Conservation (phyloP, 139 green algal genomes). For the Diplosphaera chodatii region DNA sequence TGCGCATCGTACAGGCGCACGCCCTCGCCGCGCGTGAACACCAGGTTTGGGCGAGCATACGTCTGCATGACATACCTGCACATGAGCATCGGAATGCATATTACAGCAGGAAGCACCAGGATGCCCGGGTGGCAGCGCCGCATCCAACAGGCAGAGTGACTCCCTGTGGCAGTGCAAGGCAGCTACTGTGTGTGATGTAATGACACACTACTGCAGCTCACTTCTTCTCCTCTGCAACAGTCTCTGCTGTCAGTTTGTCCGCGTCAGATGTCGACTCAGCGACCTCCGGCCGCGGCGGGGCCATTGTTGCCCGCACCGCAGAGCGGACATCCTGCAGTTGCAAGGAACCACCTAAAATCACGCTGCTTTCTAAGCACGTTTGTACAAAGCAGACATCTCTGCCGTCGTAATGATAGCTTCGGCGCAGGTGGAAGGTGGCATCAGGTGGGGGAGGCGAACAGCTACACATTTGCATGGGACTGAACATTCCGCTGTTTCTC, state of each 20-base stretch:
- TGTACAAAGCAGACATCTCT: no score
- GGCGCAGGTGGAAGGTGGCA: no score
- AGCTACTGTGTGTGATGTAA: background rate
- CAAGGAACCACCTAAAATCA: no score
- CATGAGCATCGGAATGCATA: background rate
- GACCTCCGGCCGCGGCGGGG: background rate
- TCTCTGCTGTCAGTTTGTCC: constrained; percentile 15
- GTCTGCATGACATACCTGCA: constrained; percentile 79
- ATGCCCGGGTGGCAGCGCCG: no score
- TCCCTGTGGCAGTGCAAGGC: no score
- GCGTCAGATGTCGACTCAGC: background rate
- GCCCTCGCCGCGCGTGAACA: constrained; percentile 77
- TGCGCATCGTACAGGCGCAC: constrained; percentile 72
- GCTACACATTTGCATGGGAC: no score
- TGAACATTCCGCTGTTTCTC: no score
- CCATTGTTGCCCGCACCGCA: background rate
- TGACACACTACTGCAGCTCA: constrained; percentile 4
- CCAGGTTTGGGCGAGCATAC: constrained; percentile 71
- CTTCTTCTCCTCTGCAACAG: constrained; percentile 26
- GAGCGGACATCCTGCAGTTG: background rate
- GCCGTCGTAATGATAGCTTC: no score
- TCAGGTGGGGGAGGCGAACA: no score
- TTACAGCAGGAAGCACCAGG: no score
- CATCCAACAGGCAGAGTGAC: no score
- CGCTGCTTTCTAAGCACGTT: no score